Base-by-base conservation (phyloP, 129 eudicot species). In the Tagetes patula region DNA sequence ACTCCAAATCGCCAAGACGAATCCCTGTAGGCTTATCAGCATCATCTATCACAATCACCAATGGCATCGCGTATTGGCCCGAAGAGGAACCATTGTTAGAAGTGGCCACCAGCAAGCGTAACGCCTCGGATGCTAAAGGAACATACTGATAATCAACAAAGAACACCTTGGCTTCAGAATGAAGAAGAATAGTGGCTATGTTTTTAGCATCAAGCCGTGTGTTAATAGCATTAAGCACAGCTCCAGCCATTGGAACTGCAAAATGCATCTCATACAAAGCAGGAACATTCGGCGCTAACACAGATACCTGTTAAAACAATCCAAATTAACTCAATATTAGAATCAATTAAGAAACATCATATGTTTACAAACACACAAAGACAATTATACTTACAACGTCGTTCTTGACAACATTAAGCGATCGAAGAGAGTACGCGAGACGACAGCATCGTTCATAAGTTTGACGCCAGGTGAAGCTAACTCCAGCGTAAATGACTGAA, bases 231-330 rank as follows among this genome's bases (percentile, higher is more conserved):
- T 87, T 90, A 31, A 90, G 94, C 37, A 90, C 92, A 0, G 85
- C 96, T 32, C 96, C 96, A 0, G 96, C 89, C 96, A 89, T 89
- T 6, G 96, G 91, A 6, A 89, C 89, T 6, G 91, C 89, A 50
- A 86, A 89, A 64, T 89, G 96, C 87, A 86, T 80, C 81, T 90
- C 96, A 49, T 85, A 90, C 66, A 87, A 13, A 13, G 96, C 96
- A 3, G 96, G 94, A n/a, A 82, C 59, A 13, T 90, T 90, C 33
- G 96, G 96, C 6, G 96, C 91, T 27, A 90, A 43, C 30, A 90
- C 96, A 3, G 96, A 90, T 13, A 89, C 96, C 96, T 89, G 20
- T 3, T 20, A 3, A 33, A 74, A 8, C 0, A 65, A 60, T 1
- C 46, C 43, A 59, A 33, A 10, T 13, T n/a, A n/a, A 33, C 30